Evolutionary conservation across 352 stramenopile genomes (phyloP).

Genomic region (Peronospora tabacina): DNA sequence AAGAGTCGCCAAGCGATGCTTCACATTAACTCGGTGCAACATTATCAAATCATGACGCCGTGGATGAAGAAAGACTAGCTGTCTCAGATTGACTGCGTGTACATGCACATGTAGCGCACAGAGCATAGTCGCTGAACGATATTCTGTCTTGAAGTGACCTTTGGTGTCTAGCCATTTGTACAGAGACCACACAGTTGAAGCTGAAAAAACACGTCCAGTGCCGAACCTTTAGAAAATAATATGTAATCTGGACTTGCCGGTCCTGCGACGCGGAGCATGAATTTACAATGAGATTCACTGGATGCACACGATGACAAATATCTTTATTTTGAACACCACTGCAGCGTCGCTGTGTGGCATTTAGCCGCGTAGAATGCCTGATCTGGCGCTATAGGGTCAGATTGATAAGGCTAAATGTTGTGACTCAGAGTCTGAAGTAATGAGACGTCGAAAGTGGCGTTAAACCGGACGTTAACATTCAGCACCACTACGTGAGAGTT

Average conservation of each 20-base stretch:
- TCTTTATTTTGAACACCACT: neutral
- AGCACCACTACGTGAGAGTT: neutral
- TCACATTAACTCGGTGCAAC: neutral
- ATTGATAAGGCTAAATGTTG: constrained; percentile 3
- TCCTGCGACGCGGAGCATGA: neutral
- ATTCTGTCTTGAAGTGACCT: constrained; percentile 10
- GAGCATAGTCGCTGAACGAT: constrained; percentile 3
- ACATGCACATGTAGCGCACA: neutral
- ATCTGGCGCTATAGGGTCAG: constrained; percentile 8
- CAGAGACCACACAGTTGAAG: constrained; percentile 13
- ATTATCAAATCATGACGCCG: neutral
- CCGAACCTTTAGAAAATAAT: neutral
- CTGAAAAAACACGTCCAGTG: neutral
- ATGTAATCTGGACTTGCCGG: neutral
- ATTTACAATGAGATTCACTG: neutral
- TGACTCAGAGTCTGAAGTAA: constrained; percentile 7
- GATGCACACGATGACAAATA: neutral
- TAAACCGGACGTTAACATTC: constrained; percentile 9
- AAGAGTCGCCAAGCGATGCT: neutral
- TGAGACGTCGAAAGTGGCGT: constrained; percentile 9
- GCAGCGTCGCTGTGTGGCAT: neutral
- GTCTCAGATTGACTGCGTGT: neutral
- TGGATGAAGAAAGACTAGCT: neutral
- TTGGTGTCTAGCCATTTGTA: constrained; percentile 3
- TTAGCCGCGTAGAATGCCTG: constrained; percentile 6